Evolutionary conservation across 495 filamentous ascomycete species (phyloP).

Genomic region (Symbiotaphrina buchneri): DNA sequence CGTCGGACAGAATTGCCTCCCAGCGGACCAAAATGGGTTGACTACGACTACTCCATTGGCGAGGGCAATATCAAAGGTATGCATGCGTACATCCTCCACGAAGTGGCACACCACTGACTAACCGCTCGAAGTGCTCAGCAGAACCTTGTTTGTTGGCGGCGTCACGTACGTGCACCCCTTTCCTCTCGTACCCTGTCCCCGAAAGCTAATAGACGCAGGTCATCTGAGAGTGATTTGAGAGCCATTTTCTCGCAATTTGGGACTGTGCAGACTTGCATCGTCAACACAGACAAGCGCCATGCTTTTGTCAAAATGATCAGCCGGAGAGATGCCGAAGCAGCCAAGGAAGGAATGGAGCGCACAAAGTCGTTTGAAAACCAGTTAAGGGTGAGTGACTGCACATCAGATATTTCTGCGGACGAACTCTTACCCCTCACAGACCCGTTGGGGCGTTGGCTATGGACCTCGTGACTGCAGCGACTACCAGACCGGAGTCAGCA

Average conservation of each 20-base stretch:
- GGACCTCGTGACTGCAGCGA: conserved; percentile 95
- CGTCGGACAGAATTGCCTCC: conserved; percentile 20
- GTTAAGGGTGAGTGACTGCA: conserved; percentile 39
- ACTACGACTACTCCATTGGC: conserved; percentile 53
- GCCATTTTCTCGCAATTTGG: conserved; percentile 59
- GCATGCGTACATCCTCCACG: conserved; percentile 8
- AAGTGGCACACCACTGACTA: conserved; percentile 1
- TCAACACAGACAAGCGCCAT: conserved; percentile 91
- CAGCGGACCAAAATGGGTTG: conserved; percentile 51
- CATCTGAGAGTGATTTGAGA: conserved; percentile 59
- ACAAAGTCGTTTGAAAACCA: conserved; percentile 47
- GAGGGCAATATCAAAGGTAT: conserved; percentile 60
- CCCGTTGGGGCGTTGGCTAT: conserved; percentile 93
- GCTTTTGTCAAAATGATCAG: conserved; percentile 97
- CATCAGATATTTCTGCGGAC: neutral
- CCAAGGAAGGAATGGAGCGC: conserved; percentile 82
- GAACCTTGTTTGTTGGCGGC: conserved; percentile 90
- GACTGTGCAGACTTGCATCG: conserved; percentile 86
- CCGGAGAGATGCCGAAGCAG: conserved; percentile 59
- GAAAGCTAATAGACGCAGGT: conserved; percentile 21
- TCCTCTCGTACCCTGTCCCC: conserved; percentile 2
- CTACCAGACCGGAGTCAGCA: conserved; percentile 75
- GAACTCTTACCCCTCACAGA: conserved; percentile 21
- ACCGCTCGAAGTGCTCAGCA: conserved; percentile 46
- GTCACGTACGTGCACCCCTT: conserved; percentile 60